phyloP scores from a whole-genome alignment of 164 flowering plant genomes.

The Paratinospora sagittata region DNA sequence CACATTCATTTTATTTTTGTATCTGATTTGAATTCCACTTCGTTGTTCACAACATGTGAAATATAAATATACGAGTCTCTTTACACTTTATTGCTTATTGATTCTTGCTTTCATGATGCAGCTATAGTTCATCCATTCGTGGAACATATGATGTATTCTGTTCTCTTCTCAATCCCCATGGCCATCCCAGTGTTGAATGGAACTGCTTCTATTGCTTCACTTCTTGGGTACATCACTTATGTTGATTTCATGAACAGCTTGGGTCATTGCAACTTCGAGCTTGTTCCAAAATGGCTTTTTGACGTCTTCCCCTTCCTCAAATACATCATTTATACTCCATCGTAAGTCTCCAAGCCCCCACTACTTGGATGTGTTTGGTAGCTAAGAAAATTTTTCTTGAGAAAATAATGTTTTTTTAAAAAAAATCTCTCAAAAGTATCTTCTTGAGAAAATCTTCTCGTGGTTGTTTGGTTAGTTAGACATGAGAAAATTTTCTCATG shows the following conservation, averaged over 20 bases:
- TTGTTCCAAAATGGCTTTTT: slow-evolving; percentile 36
- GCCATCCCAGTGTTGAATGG: slow-evolving; percentile 9
- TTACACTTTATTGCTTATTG: not conserved
- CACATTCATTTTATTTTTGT: too few relatives aligned
- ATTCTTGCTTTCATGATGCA: slow-evolving; percentile 19
- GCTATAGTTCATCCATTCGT: slow-evolving; percentile 58
- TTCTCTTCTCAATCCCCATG: slow-evolving; percentile 34
- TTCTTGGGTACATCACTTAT: slow-evolving; percentile 27
- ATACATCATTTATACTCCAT: slow-evolving; percentile 60
- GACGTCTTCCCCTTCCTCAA: slow-evolving; percentile 43
- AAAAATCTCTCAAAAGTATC: too few relatives aligned
- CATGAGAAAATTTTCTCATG: too few relatives aligned
- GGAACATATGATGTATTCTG: slow-evolving; percentile 32
- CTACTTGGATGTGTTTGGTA: too few relatives aligned
- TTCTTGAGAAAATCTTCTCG: too few relatives aligned
- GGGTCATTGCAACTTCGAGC: slow-evolving; percentile 63
- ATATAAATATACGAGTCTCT: not conserved
- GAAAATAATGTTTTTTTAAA: too few relatives aligned
- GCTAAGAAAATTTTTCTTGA: too few relatives aligned
- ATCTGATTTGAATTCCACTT: too few relatives aligned
- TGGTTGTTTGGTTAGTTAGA: too few relatives aligned
- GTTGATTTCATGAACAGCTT: slow-evolving; percentile 53
- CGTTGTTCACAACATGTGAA: too few relatives aligned
- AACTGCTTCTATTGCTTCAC: slow-evolving; percentile 21
- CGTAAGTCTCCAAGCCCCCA: slow-evolving; percentile 38